phyloP scores from a whole-genome alignment of 2,329 filamentous ascomycete genomes.

The Paraphoma chrysanthemicola region DNA sequence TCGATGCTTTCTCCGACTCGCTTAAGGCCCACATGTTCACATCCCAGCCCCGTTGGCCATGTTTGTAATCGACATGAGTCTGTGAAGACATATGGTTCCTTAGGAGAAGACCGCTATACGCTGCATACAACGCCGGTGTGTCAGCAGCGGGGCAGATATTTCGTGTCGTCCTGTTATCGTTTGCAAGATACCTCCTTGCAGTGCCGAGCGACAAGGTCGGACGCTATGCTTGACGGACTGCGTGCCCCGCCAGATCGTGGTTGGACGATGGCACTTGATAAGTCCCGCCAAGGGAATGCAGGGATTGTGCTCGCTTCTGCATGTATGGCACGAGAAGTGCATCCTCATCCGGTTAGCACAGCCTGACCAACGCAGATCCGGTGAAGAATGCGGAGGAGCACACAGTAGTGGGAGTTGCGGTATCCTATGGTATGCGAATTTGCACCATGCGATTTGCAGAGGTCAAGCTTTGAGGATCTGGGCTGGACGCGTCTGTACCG shows the following conservation, averaged over 20 bases:
- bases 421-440: neutral
- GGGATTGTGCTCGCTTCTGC: conserved; percentile 19
- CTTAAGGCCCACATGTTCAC: neutral
- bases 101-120: conserved; percentile 11
- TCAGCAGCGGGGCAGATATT: conserved; percentile 25
- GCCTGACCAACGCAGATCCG: conserved; percentile 5
- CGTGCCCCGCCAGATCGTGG: conserved; percentile 4
- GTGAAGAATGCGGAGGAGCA: conserved; percentile 4
- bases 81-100: neutral
- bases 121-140: conserved; percentile 15
- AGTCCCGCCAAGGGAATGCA: conserved; percentile 2
- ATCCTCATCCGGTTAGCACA: conserved; percentile 9
- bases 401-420: neutral
- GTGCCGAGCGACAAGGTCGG: conserved; percentile 5
- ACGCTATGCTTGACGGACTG: conserved; percentile 2
- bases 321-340: conserved; percentile 15
- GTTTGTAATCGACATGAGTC: neutral
- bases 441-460: conserved; percentile 1
- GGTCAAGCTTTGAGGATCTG: neutral
- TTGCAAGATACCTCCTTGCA: conserved; percentile 12
- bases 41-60: neutral
- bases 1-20: no score
- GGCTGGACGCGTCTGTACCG: conserved; percentile 1
- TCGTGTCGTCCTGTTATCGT: conserved; percentile 9
- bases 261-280: conserved; percentile 9